Conservation (phyloP, 2,329 filamentous ascomycete species). For the Scedosporium dehoogii region DNA sequence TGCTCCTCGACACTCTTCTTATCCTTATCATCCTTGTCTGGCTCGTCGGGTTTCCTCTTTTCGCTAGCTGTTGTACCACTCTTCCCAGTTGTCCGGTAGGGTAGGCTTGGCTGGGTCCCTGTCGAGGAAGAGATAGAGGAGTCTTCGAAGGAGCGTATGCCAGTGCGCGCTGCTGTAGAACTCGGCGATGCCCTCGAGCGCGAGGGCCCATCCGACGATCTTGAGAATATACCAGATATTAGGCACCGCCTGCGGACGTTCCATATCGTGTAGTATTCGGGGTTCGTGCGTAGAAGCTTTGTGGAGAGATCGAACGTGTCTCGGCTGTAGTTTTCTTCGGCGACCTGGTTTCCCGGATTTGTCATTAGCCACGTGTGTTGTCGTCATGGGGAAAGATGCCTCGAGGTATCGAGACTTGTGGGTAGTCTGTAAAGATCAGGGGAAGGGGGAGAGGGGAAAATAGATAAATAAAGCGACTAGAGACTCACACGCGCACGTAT, state of each 20-base stretch:
- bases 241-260: constrained; percentile 71
- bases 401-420: neutral
- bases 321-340: constrained; percentile 35
- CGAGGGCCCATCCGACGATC: constrained; percentile 37
- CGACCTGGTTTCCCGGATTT: constrained; percentile 17
- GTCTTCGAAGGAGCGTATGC: constrained; percentile 53
- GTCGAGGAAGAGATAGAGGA: constrained; percentile 43
- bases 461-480: constrained; percentile 2
- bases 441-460: neutral
- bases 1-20: constrained; percentile 1
- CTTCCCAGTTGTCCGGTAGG: constrained; percentile 38
- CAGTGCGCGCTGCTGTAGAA: constrained; percentile 44
- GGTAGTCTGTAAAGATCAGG: neutral
- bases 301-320: constrained; percentile 59
- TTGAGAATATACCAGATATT: constrained; percentile 48
- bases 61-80: constrained; percentile 44
- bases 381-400: neutral
- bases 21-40: neutral
- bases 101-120: constrained; percentile 37
- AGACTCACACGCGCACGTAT: constrained; percentile 53
- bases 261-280: constrained; percentile 87
- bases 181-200: constrained; percentile 44
- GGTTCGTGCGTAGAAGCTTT: constrained; percentile 66
- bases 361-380: neutral
- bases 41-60: constrained; percentile 11